phyloP scores from a whole-genome alignment of 768 basidiomycete genomes.

The Phallus indusiatus region DNA sequence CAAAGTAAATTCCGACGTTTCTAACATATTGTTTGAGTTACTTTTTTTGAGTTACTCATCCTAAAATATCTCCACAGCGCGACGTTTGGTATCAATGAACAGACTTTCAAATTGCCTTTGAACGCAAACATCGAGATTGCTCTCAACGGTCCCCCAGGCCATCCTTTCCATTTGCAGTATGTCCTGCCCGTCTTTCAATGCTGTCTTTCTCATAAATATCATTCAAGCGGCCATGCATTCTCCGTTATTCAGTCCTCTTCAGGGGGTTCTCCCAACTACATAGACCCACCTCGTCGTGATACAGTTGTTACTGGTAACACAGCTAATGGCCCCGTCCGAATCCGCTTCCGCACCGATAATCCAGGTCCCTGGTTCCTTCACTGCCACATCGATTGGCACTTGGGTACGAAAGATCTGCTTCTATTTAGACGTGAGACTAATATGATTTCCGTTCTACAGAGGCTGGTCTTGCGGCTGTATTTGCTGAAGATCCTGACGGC shows the following conservation, averaged over 20 bases:
- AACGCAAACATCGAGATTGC: constrained; percentile 1
- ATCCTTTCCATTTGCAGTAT: constrained; percentile 5
- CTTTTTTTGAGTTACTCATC: no score
- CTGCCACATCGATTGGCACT: constrained; percentile 38
- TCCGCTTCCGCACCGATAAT: constrained; percentile 44
- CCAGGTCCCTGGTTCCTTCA: constrained; percentile 34
- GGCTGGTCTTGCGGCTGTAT: constrained; percentile 27
- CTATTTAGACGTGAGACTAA: neutral
- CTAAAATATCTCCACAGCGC: no score
- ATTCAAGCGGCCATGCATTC: constrained; percentile 17
- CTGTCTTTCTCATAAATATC: no score
- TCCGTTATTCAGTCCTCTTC: constrained; percentile 27
- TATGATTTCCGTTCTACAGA: neutral
- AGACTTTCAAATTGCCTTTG: neutral
- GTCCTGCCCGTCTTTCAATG: neutral
- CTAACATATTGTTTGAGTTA: no score
- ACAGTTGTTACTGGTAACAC: constrained; percentile 13
- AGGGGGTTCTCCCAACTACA: constrained; percentile 24
- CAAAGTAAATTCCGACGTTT: neutral
- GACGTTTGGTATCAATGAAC: neutral
- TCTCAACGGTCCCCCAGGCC: neutral
- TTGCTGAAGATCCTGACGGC: constrained; percentile 26
- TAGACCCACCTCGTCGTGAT: constrained; percentile 21
- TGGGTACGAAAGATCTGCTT: constrained; percentile 15
- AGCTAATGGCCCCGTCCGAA: constrained; percentile 26